A percentile compares a stretch with the other conserved stretches of the same genome.
These are phyloP conservation scores for Colletotrichum eleusines DNA, from an alignment of 2,329 filamentous ascomycete genomes.

Conservation along the genomic window DNA sequence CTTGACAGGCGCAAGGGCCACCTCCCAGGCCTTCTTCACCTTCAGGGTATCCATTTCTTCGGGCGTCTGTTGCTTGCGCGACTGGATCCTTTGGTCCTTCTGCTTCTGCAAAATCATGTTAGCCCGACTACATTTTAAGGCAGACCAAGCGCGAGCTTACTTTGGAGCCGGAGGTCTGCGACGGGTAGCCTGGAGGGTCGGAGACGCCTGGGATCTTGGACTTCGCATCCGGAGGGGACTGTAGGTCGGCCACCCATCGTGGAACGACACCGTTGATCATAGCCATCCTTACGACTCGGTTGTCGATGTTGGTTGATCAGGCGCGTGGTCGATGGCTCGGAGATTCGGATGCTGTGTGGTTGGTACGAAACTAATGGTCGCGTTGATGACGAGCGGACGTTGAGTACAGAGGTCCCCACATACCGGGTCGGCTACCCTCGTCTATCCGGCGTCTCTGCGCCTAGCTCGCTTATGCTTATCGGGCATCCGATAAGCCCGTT, in stretches of 20 bases:
- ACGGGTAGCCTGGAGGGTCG: slow-evolving; percentile 88
- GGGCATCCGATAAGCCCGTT: slow-evolving; percentile 31
- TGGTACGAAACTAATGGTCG: slow-evolving; percentile 6
- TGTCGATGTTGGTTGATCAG: background rate
- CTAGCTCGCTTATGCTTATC: slow-evolving; percentile 38
- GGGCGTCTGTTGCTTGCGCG: slow-evolving; percentile 75
- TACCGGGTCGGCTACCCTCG: slow-evolving; percentile 24
- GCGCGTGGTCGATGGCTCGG: background rate
- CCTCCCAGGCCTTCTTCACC: slow-evolving; percentile 98
- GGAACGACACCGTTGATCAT: slow-evolving; percentile 61
- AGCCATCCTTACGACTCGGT: slow-evolving; percentile 27
- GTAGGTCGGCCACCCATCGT: slow-evolving; percentile 86
- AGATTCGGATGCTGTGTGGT: slow-evolving; percentile 4
- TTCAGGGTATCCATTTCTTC: slow-evolving; percentile 96
- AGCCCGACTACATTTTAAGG: background rate
- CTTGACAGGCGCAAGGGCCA: slow-evolving; percentile 93
- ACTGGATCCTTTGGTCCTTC: slow-evolving; percentile 61
- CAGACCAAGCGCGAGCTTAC: slow-evolving; percentile 51
- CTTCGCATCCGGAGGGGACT: slow-evolving; percentile 74
- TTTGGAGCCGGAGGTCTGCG: slow-evolving; percentile 67
- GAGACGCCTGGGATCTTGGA: slow-evolving; percentile 76
- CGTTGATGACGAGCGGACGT: slow-evolving; percentile 24
- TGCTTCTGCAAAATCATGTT: slow-evolving; percentile 57
- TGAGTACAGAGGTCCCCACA: slow-evolving; percentile 21
- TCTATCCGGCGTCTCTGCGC: slow-evolving; percentile 9